Evolutionary conservation across 768 basidiomycete species (phyloP).

Genomic region (Candolleomyces eurysporus): DNA sequence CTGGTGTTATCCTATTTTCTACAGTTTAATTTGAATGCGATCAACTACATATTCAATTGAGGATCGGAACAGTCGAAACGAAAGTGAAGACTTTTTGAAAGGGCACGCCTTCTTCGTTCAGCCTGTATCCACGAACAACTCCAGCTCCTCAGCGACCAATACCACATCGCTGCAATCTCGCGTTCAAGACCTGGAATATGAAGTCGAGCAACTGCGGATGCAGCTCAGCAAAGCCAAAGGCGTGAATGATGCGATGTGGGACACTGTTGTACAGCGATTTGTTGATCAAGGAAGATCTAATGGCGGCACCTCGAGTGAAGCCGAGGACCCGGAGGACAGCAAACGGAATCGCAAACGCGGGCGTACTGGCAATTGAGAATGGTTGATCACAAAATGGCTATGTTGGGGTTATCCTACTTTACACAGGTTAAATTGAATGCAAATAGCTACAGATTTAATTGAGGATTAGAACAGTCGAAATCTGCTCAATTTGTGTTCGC

Average conservation of each 20-base stretch:
- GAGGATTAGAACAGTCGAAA: background rate
- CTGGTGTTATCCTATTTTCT: no score
- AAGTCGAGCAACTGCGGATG: slow-evolving; percentile 61
- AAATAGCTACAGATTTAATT: background rate
- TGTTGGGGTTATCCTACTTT: no score
- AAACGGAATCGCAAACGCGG: slow-evolving; percentile 23
- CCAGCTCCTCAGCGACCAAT: slow-evolving; percentile 26
- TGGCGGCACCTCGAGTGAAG: slow-evolving; percentile 12
- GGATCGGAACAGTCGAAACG: no score
- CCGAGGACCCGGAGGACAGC: slow-evolving; percentile 16
- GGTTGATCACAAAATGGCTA: no score
- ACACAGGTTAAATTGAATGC: no score
- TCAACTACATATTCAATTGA: no score
- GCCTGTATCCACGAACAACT: no score
- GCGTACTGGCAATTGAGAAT: no score
- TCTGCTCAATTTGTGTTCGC: background rate
- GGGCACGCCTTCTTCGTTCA: slow-evolving; percentile 71
- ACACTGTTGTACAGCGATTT: slow-evolving; percentile 68
- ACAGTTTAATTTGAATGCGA: no score
- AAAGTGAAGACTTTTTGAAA: slow-evolving; percentile 51
- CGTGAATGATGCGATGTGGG: slow-evolving; percentile 96
- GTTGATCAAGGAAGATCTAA: slow-evolving; percentile 27
- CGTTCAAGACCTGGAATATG: slow-evolving; percentile 67
- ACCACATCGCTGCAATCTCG: slow-evolving; percentile 48
- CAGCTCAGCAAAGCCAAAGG: slow-evolving; percentile 83